Evolutionary conservation across 1,284 basidiomycete genomes (phyloP), one percentile per base, ranked within the genome.

Genomic region (Apiotrichum gamsii): DNA sequence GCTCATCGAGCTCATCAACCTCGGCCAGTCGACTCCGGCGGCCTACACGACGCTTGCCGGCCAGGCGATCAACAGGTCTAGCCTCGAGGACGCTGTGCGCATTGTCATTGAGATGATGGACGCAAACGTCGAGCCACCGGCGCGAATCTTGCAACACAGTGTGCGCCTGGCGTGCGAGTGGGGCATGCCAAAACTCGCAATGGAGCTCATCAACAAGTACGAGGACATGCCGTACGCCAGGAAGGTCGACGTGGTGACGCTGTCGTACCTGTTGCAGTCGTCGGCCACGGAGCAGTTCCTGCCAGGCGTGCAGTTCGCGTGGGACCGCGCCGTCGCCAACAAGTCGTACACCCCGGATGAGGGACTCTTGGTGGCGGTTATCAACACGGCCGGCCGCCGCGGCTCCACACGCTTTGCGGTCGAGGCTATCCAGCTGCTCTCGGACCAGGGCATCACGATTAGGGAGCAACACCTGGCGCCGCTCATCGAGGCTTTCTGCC

Each of bases 311-410:
- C 52, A 75, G 29, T 63, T 67, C 40, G 80, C 79, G 33, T 91
- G 87, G 88, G 58, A 77, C 9, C 77, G 77, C 31, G 74, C 80
- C 21, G 79, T 82, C 3, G 61, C 76, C 9, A 74, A 77, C 18
- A 65, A 79, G 30, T 73, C 74, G 37, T 62, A 83, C 40, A 70
- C 74, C 1, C 85, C 84, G 0, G 83, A 86, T 57, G 86, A 90
- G 74, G 87, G 87, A 0, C 67, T 83, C 15, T 83, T 84, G 57
- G 60, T 83, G 14, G 73, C 78, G 25, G 80, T 88, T 11, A 77
- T 90, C 19, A 76, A 84, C 55, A 80, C 83, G 1, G 85, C 85
- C 14, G 85, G 79, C 18, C 81, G 86, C 11, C 75, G 80, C 57
- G 85, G 84, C 14, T 74, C 80, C 23, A 78, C 84, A 1, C 77